Percentiles rank a stretch among this genome's conserved stretches.
Conservation (phyloP, 192 early-diverging fungal genomes). For the Linnemannia schmuckeri region DNA sequence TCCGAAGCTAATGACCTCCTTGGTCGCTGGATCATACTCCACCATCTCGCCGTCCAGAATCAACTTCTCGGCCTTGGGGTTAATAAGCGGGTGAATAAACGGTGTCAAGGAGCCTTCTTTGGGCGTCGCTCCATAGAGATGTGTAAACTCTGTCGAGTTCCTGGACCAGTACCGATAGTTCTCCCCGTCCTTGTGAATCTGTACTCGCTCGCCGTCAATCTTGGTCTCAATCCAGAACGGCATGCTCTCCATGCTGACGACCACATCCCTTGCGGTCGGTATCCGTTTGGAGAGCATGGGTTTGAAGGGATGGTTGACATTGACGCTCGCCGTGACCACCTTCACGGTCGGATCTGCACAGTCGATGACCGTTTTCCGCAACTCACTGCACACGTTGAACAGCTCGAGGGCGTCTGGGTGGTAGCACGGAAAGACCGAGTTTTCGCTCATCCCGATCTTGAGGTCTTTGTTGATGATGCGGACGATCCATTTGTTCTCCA, state of each 20-base stretch:
- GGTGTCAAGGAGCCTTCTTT: constrained; percentile 69
- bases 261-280: constrained; percentile 59
- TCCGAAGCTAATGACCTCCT: constrained; percentile 77
- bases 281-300: constrained; percentile 76
- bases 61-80: constrained; percentile 64
- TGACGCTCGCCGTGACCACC: constrained; percentile 59
- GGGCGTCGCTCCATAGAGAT: constrained; percentile 71
- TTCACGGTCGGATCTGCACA: constrained; percentile 64
- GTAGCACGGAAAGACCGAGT: constrained; percentile 72
- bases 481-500: constrained; percentile 84
- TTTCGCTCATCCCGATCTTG: constrained; percentile 80
- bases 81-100: constrained; percentile 66
- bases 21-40: constrained; percentile 74
- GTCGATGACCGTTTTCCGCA: constrained; percentile 68
- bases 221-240: constrained; percentile 88
- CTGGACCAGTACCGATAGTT: constrained; percentile 69
- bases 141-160: constrained; percentile 79
- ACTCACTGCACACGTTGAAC: constrained; percentile 76
- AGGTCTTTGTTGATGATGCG: constrained; percentile 83
- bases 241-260: constrained; percentile 59
- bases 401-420: constrained; percentile 79
- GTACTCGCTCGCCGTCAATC: constrained; percentile 84
- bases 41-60: constrained; percentile 90
- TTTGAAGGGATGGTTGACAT: constrained; percentile 72
- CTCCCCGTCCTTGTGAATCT: constrained; percentile 71